phyloP scores from a whole-genome alignment of 331 rosid species.

The Cucumis variabilis region DNA sequence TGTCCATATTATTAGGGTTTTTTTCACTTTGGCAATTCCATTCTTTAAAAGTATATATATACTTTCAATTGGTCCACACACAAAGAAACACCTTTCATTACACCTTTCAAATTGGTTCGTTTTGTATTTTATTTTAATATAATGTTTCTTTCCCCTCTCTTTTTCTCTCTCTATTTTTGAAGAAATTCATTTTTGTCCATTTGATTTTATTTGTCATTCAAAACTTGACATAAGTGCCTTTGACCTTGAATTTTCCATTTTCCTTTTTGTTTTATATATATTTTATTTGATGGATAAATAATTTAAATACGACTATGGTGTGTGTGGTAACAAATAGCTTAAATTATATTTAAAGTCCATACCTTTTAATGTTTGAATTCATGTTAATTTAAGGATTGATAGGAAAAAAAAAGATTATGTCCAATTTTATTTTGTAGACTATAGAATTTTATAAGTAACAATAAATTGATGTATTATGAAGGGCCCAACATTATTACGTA shows the following conservation, averaged over 20 bases:
- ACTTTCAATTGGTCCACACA: not conserved
- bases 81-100: not conserved
- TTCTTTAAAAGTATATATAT: not conserved
- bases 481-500: too few relatives aligned
- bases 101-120: not conserved
- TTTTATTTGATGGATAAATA: not conserved
- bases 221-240: not conserved
- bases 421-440: too few relatives aligned
- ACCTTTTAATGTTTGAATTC: not conserved
- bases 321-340: not conserved
- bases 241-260: slow-evolving; percentile 1
- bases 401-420: too few relatives aligned
- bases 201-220: not conserved
- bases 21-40: not conserved
- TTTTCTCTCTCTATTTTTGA: not conserved
- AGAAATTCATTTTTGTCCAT: not conserved
- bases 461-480: too few relatives aligned
- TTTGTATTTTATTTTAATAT: slow-evolving; percentile 3
- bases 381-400: too few relatives aligned
- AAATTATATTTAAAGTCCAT: not conserved
- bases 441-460: too few relatives aligned
- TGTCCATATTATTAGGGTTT: not conserved
- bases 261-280: not conserved
- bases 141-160: not conserved
- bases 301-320: not conserved